These are phyloP conservation scores for Piromyces finnis DNA, from an alignment of 192 early-diverging fungal genomes.

Conservation along the genomic window DNA sequence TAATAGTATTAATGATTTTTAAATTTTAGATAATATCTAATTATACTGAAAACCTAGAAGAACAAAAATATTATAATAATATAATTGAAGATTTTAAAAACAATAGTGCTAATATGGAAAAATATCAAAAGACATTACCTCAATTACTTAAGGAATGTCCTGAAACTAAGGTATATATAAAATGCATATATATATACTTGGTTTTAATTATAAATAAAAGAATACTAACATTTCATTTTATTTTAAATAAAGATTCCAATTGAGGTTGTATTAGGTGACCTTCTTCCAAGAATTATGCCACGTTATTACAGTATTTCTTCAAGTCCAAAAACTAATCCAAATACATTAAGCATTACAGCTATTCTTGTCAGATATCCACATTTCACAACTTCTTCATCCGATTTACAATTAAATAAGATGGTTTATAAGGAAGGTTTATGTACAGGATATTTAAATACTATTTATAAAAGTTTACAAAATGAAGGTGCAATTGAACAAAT, in stretches of 20 bases:
- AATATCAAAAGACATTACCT: not conserved
- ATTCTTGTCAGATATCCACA: slow-evolving; percentile 67
- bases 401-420: too few species aligned
- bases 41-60: not conserved
- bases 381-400: too few species aligned
- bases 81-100: not conserved
- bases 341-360: slow-evolving; percentile 65
- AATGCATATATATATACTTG: too few species aligned
- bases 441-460: too few species aligned
- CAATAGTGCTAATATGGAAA: not conserved
- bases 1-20: too few species aligned
- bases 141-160: not conserved
- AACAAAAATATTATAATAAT: not conserved
- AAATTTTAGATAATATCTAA: not conserved
- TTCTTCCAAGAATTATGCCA: slow-evolving; percentile 60
- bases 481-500: too few species aligned
- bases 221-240: too few species aligned
- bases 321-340: slow-evolving; percentile 56
- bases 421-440: too few species aligned
- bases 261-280: slow-evolving; percentile 57
- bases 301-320: slow-evolving; percentile 98
- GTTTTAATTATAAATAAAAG: too few species aligned
- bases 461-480: too few species aligned
- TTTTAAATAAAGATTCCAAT: slow-evolving; percentile 41
- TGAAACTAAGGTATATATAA: not conserved